phyloP scores from a whole-genome alignment of 2,329 filamentous ascomycete genomes.

The Blastomyces gilchristii region DNA sequence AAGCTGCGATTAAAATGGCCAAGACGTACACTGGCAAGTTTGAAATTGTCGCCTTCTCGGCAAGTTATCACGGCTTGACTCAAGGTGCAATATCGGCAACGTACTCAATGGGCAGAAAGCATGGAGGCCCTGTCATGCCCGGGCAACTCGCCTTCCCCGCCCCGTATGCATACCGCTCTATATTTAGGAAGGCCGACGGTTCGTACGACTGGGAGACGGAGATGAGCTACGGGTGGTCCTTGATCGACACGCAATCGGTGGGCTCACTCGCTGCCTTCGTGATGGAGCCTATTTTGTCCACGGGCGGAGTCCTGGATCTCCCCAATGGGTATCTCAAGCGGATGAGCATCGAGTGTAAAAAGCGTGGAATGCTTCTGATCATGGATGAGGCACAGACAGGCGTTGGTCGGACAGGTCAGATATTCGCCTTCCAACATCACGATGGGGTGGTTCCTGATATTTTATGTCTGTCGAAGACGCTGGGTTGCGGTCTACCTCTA shows the following conservation, averaged over 20 bases:
- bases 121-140: conserved; percentile 41
- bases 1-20: conserved; percentile 55
- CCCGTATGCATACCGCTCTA: conserved; percentile 52
- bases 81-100: conserved; percentile 43
- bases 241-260: conserved; percentile 50
- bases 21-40: conserved; percentile 56
- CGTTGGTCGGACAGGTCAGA: conserved; percentile 45
- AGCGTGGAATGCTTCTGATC: conserved; percentile 48
- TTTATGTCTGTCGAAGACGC: conserved; percentile 50
- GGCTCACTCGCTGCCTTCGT: conserved; percentile 56
- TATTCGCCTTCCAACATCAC: conserved; percentile 49
- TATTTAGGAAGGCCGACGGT: conserved; percentile 50
- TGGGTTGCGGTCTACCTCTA: conserved; percentile 51
- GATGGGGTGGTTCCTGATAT: conserved; percentile 47
- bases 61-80: conserved; percentile 54
- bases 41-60: conserved; percentile 51
- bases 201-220: conserved; percentile 57
- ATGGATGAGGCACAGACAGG: conserved; percentile 53
- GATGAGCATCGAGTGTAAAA: conserved; percentile 45
- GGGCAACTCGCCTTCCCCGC: conserved; percentile 50
- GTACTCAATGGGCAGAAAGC: conserved; percentile 44
- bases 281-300: conserved; percentile 50
- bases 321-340: conserved; percentile 50
- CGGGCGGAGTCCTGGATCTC: conserved; percentile 51
- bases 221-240: conserved; percentile 50